Evolutionary conservation across 192 early-diverging fungal species (phyloP), one percentile per base, ranked within the genome.

Genomic region (Borealophlyctis nickersoniae): DNA sequence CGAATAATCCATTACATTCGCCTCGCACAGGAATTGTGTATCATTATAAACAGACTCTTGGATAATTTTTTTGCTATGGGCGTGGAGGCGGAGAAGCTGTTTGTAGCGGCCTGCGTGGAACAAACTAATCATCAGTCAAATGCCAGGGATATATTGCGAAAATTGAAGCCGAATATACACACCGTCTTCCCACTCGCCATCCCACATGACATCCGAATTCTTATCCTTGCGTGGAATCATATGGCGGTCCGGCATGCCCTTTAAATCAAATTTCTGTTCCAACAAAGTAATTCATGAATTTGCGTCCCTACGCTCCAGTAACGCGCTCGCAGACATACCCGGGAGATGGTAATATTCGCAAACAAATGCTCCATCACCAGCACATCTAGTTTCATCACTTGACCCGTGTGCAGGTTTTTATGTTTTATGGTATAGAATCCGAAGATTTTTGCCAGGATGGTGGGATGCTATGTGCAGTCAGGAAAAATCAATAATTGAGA

Each of bases 211-310:
- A 22, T 65, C 80, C 19, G 63, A 67, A 58, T 80, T 67, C 28
- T 70, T 58, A 30, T 70, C 54, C 65, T 65, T 70, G 5, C 58
- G 78, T 66, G 16, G 39, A 24, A 60, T 58, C 3, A 36, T 66
- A 70, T 86, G 84, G 51, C 86, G 80, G 59, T 89, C 85, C 36
- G 81, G 80, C 11, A 88, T 81, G 45, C 90, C 90, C 55, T 92
- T 92, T 65, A 92, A 62, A 63, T 92, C 90, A 63, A 91, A 92
- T 24, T 74, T 81, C 86, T 88, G 72, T 1, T 49, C 57, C n/a
- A n/a, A n/a, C n/a, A n/a, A 48, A 11, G n/a, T n/a, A n/a, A n/a
- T n/a, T n/a, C n/a, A n/a, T n/a, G n/a, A n/a, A n/a, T n/a, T n/a
- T n/a, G n/a, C n/a, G n/a, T n/a, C n/a, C n/a, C n/a, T n/a, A n/a